Evolutionary conservation across 2,329 filamentous ascomycete genomes (phyloP), one percentile per base, ranked within the genome.

Genomic region (Penicillium glabrum): DNA sequence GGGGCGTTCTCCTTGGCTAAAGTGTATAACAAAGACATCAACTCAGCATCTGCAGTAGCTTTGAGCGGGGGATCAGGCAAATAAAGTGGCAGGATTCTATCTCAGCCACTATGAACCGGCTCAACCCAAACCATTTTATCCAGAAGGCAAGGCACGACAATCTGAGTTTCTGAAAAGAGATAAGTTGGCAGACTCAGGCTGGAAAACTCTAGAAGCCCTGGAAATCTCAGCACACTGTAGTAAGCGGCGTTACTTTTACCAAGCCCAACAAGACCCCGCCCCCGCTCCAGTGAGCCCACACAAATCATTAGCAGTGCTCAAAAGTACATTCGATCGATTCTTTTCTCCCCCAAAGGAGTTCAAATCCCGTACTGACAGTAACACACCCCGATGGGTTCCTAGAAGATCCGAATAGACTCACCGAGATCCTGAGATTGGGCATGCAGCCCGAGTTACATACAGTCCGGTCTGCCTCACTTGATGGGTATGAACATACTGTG

Each of bases 351-450:
- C 29, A 29, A 29, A 29, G 3, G 29, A 13, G 5, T 13, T 13
- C 10, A 31, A 31, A 31, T 3, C 29, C 29, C 29, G 29, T 31
- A 13, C 11, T 31, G 29, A 33, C 14, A 14, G 11, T 3, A 6
- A 14, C 13, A 33, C 13, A 14, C 62, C 72, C 2, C 10, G 16
- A 73, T 50, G 69, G 71, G 26, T 66, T 69, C 5, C 60, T 75
- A 4, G 59, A 63, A 39, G 65, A 72, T 26, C 62, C 69, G 2
- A 54, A 37, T 16, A 61, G 66, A 31, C 59, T 69, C 1, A 35
- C 27, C 13, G 53, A 64, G 26, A 60, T 67, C 29, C 56, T 69
- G 11, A n/a, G 35, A 14, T 46, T 64, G 3, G 57, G 63, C 16
- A 33, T 54, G 16, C 19, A 53, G 19, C 56, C 59, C 2, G 41